Evolutionary conservation across 1,139 yeast genomes (phyloP), one percentile per base, ranked within the genome.

Genomic region (Saccharomycopsis crataegensis): DNA sequence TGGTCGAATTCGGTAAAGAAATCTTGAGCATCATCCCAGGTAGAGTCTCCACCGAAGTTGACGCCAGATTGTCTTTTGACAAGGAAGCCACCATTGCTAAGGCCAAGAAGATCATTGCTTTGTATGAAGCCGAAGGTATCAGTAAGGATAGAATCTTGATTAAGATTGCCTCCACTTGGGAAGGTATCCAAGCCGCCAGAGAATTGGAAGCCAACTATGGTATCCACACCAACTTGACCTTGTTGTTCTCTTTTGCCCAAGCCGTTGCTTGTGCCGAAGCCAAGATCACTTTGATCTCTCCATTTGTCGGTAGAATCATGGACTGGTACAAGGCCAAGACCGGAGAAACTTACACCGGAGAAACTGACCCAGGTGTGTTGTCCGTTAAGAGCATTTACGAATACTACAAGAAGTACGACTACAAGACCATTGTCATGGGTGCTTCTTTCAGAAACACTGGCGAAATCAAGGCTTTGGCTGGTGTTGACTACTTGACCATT

Each of bases 241-340:
- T 93, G 65, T 80, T 94, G 69, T 93, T 93, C 83, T 87, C 97
- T 49, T 88, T 89, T 67, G 88, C 82, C 58, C 99, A 93, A 78
- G 99, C 99, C 61, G 97, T 93, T 69, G 97, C 99, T 59, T 88
- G 95, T 76, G 99, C 99, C 63, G 99, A 93, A 77, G 99, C 99
- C 67, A 74, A 84, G 60, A 91, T 90, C 65, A 93, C 99, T 60
- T 81, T 93, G 72, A 91, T 93, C 68, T 94, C 99, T 51, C 99
- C 99, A 64, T 93, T 93, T 70, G 99, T 93, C 60, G 99, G 99
- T 67, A 89, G 99, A 81, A 94, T 93, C 73, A 80, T 93, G 75
- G 99, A 93, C 75, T 93, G 97, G 97, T 90, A 81, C 87, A 93
- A 91, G 82, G 93, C 94, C 64, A 71, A 81, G 66, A 90, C 97